Base-by-base conservation (phyloP, 2,329 filamentous ascomycete genomes). In the Didymella pinodella region DNA sequence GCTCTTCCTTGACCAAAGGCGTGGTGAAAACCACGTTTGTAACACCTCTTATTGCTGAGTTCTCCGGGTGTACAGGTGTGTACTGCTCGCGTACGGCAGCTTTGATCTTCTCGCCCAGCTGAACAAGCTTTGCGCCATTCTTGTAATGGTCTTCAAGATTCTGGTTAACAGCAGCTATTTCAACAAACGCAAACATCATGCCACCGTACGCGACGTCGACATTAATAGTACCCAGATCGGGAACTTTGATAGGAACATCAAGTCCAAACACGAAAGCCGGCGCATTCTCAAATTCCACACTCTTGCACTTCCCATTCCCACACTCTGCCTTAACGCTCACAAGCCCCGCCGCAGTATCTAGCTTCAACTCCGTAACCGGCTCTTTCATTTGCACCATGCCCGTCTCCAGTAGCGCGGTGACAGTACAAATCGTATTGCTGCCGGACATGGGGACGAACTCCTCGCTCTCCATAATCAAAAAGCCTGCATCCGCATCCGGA, bases 181-280 rank as follows among this genome's bases (percentile, higher is more conserved):
- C 78, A 0, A 82, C 78, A 8, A 83, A 48, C 2, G 70, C 77
- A 53, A 79, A 83, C 60, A 77, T 75, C 80, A 81, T 81, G 0
- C 81, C 81, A 7, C 81, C 81, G 69, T 77, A 83, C 14, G 78
- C 81, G 47, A 83, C 71, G 52, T 83, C 80, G 2, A 82, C 77
- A 0, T 50, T 60, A 2, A 82, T 62, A 4, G 54, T 68, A 0
- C 80, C 81, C 0, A 83, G 20, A 0, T 75, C 81, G 0, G 78
- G 78, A 0, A 83, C 79, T 0, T 76, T 57, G 14, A 82, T 71
- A 64, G 25, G 75, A 61, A 61, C 81, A n/a, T 48, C 80, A 1
- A 83, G 52, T 4, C 45, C 52, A 3, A 55, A 41, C 2, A 48
- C 45, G 36, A 48, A 55, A 2, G 52, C 48, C 1, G 52, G 52